phyloP scores from a whole-genome alignment of 2,329 filamentous ascomycete species.

The Arthrinium phaeospermum region DNA sequence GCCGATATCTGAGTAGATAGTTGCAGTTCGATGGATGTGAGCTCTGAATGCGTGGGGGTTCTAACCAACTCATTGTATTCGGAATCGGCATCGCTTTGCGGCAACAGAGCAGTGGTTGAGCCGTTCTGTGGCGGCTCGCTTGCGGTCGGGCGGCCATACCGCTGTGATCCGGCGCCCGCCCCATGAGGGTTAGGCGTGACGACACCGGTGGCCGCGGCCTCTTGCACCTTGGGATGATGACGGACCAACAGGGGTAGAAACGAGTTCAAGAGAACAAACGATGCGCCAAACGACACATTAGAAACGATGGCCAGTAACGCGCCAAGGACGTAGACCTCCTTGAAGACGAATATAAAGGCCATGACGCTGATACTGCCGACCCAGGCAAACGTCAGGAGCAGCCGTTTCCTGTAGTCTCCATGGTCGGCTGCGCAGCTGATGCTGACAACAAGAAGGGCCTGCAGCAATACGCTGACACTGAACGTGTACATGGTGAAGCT shows the following conservation, averaged over 20 bases:
- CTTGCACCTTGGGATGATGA: slow-evolving; percentile 68
- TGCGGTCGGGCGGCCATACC: slow-evolving; percentile 34
- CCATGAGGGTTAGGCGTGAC: slow-evolving; percentile 39
- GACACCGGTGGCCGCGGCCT: slow-evolving; percentile 30
- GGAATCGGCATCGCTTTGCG: slow-evolving; percentile 36
- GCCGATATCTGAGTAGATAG: slow-evolving; percentile 92
- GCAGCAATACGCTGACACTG: slow-evolving; percentile 86
- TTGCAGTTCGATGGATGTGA: slow-evolving; percentile 71
- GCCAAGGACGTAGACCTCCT: slow-evolving; percentile 79
- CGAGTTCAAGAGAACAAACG: slow-evolving; percentile 93
- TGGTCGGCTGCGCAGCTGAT: slow-evolving; percentile 97
- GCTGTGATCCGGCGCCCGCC: slow-evolving; percentile 42
- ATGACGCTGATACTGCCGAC: slow-evolving; percentile 83
- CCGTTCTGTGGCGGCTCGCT: slow-evolving; percentile 40
- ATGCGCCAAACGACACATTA: slow-evolving; percentile 93
- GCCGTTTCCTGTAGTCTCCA: slow-evolving; percentile 86
- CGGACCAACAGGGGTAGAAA: slow-evolving; percentile 91
- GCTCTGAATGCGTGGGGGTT: slow-evolving; percentile 51
- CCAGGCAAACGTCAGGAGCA: slow-evolving; percentile 85
- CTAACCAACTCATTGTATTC: slow-evolving; percentile 43
- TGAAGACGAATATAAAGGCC: slow-evolving; percentile 81
- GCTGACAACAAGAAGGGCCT: slow-evolving; percentile 90
- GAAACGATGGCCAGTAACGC: slow-evolving; percentile 86
- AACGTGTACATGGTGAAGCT: slow-evolving; percentile 99
- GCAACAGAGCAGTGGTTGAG: slow-evolving; percentile 55